phyloP scores from a whole-genome alignment of 2,329 filamentous ascomycete genomes.

The Diaporthe sp. region DNA sequence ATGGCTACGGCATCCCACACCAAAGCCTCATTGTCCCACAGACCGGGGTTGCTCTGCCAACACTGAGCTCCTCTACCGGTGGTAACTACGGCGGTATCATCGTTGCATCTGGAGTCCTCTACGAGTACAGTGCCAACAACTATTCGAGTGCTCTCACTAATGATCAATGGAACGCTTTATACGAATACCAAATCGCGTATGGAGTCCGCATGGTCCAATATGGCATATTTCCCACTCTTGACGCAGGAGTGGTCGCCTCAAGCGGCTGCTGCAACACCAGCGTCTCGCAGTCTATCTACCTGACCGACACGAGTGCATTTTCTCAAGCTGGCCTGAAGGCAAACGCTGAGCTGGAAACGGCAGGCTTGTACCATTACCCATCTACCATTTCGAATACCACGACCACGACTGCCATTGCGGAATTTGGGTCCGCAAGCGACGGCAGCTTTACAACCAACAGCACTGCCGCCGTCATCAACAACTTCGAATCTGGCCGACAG shows the following conservation, averaged over 20 bases:
- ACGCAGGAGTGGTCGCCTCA: slow-evolving; percentile 2
- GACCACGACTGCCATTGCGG: slow-evolving; percentile 4
- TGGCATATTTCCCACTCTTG: slow-evolving; percentile 25
- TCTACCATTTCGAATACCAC: slow-evolving; percentile 19
- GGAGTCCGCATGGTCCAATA: slow-evolving; percentile 27
- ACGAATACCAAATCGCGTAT: slow-evolving; percentile 17
- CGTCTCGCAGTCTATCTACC: background rate
- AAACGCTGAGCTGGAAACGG: slow-evolving; percentile 1
- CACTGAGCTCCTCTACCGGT: slow-evolving; percentile 15
- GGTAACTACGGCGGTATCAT: slow-evolving; percentile 26
- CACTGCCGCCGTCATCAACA: slow-evolving; percentile 26
- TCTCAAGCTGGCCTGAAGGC: slow-evolving; percentile 9
- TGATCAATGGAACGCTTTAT: slow-evolving; percentile 20
- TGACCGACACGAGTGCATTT: slow-evolving; percentile 19
- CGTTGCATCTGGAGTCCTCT: background rate
- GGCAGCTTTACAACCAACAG: background rate
- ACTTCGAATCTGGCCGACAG: slow-evolving; percentile 19
- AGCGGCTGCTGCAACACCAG: slow-evolving; percentile 22
- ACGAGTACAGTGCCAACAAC: slow-evolving; percentile 26
- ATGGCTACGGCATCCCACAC: slow-evolving; percentile 25
- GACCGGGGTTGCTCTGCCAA: slow-evolving; percentile 5
- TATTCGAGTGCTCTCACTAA: slow-evolving; percentile 11
- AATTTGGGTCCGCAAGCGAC: slow-evolving; percentile 11
- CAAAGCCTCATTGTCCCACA: slow-evolving; percentile 21
- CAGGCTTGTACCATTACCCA: slow-evolving; percentile 16